Evolutionary conservation across 495 filamentous ascomycete species (phyloP), one percentile per base, ranked within the genome.

Genomic region (Penicillium arizonense): DNA sequence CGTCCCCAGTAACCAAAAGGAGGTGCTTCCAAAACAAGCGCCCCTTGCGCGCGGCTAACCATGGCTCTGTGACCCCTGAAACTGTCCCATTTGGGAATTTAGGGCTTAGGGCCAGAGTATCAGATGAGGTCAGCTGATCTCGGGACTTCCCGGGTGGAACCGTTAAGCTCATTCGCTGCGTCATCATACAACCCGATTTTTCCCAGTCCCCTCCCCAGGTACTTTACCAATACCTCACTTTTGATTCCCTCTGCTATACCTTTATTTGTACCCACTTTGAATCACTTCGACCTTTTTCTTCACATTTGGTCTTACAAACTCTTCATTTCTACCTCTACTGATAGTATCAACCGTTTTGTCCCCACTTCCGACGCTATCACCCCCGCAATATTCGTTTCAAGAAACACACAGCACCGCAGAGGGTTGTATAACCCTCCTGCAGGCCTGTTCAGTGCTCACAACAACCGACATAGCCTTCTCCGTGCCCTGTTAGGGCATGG

Each of bases 11-110:
- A 62, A 39, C 47, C 56, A 65, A 71, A 72, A 72, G 68, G 68
- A 71, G 69, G 61, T 67, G 42, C 47, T 50, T 33, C 54, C 41
- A 68, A 30, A 68, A 67, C 67, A 73, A 68, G 65, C 71, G 71
- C 72, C 64, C 65, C 67, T 73, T 72, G 64, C 68, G 71, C 73
- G 73, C 73, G 73, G 60, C 59, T 76, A 68, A 61, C 53, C 49
- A 51, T 28, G 28, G 40, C 35, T 38, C 32, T 13, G 12, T 47
- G 44, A 24, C 64, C 64, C 61, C 63, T 63, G 63, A 63, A 39
- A 57, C 23, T 34, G 18, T 9, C 53, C 38, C 14, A 16, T 24
- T 42, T 10, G 30, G 43, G 46, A 12, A 40, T 26, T 28, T 63
- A 58, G 55, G 58, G 62, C 43, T 49, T 46, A 62, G 61, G 54